Conservation (phyloP, 225 moss, liverwort and hornwort genomes). For the Sphagnum tenellum region DNA sequence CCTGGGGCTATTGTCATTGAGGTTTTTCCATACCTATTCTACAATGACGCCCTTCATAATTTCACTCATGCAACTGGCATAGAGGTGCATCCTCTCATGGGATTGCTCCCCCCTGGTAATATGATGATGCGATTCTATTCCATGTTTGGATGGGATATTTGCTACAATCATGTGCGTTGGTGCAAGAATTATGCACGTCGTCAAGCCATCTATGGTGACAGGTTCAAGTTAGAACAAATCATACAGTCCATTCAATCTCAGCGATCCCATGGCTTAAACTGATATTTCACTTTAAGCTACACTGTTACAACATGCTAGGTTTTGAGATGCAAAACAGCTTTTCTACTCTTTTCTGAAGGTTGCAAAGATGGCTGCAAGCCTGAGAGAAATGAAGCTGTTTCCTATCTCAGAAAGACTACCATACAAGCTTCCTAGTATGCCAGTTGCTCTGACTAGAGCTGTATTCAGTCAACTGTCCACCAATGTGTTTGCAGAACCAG, state of each 20-base stretch:
- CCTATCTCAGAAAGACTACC: too few relatives aligned
- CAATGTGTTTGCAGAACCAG: too few relatives aligned
- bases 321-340: too few relatives aligned
- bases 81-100: constrained; percentile 58
- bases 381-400: too few relatives aligned
- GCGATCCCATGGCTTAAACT: constrained; percentile 5
- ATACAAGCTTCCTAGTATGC: too few relatives aligned
- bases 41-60: constrained; percentile 71
- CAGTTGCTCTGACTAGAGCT: too few relatives aligned
- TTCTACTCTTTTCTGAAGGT: too few relatives aligned
- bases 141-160: constrained; percentile 78
- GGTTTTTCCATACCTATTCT: constrained; percentile 81
- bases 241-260: constrained; percentile 30
- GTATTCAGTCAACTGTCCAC: too few relatives aligned
- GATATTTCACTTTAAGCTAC: too few relatives aligned
- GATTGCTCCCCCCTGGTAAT: constrained; percentile 43
- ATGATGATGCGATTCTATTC: constrained; percentile 49
- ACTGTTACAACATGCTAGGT: too few relatives aligned
- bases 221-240: constrained; percentile 39
- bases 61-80: constrained; percentile 71
- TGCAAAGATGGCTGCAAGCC: too few relatives aligned
- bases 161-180: constrained; percentile 48
- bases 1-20: constrained; percentile 75
- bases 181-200: constrained; percentile 85
- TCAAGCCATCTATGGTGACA: constrained; percentile 63